Base-by-base conservation (phyloP, 2,329 filamentous ascomycete species). In the Ascochyta lentis region DNA sequence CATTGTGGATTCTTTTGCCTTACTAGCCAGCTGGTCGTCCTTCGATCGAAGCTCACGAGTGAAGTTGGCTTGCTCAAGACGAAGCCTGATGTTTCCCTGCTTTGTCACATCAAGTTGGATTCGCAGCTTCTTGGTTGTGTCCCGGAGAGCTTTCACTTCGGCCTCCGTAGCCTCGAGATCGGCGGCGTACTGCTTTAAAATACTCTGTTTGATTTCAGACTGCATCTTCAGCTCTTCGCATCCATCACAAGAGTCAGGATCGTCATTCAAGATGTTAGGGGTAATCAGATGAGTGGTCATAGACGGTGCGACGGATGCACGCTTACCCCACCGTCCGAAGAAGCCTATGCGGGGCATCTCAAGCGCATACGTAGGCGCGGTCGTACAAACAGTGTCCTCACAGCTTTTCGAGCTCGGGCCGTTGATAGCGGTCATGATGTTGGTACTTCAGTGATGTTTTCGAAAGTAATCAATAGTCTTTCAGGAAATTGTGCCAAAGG, bases 181-280 rank as follows among this genome's bases (percentile, higher is more conserved):
- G n/a, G 42, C 23, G 8, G 37, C 34, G 39, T 40, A 49, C 19
- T 46, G 16, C 15, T 38, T 24, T 16, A 55, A 27, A 35, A 53
- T 55, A 15, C 29, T 43, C 16, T 46, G 46, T 23, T 46, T 56
- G n/a, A 50, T 41, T 10, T 58, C 10, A 13, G 55, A 46, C 26
- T 49, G 44, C 9, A 31, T 38, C 16, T 27, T 31, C 29, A 46
- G 37, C 29, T 54, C 41, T 10, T 54, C 49, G 24, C 45, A 58
- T n/a, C 45, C 41, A 7, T 33, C 31, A 42, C 47, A 37, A 9
- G 33, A 33, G 29, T 31, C 12, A 6, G 3, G 10, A 6, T 31
- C 29, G 34, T 13, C 22, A 37, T 8, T 8, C 8, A 27, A 16
- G 26, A 22, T 16, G 6, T 8, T 22, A 4, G 34, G 24, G n/a